Evolutionary conservation across 768 basidiomycete species (phyloP), one percentile per base, ranked within the genome.

Genomic region (Gloeopeniophorella convolvens): DNA sequence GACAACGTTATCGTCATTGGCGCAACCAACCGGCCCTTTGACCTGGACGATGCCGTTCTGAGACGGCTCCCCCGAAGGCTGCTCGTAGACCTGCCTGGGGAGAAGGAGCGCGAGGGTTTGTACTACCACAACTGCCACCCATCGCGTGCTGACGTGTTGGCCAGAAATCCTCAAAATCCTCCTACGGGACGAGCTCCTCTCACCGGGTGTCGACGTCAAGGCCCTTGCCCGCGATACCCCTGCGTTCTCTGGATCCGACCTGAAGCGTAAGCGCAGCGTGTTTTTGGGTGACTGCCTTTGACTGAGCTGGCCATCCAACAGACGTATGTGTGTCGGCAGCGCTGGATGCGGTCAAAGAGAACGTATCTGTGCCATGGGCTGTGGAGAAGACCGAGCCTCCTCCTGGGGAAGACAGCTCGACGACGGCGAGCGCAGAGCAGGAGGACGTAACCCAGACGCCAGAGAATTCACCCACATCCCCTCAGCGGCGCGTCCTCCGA

Each of bases 321-420:
- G 93, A 97, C 67, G 68, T 96, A 18, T 94, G 92, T 64, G 93
- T 97, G 23, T 83, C 89, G 45, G 92, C 93, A 21, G 94, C 93
- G 13, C 71, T 96, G 49, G 89, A 92, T 60, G 83, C 92, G 4
- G 83, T 96, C 44, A 97, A 96, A 65, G 91, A 95, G 58, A 72
- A 73, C 4, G 77, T 93, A 26, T 69, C 77, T 1, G 75, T 95
- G 37, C 93, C 93, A 18, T 97, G 93, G 94, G 64, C 65, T 24
- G 62, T 31, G 24, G 37, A 48, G 36, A 40, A 18, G 18, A 34
- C 27, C 31, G 20, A 51, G 49, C 6, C 12, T 4, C 18, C 16
- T 23, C 20, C 16, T 21, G 6, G 42, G 31, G 42, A 40, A 31
- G 42, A 31, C 27, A 16, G n/a, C 2, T 24, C n/a, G 36, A 27